phyloP scores from a whole-genome alignment of 108 stramenopile species.

The Cyclotella atomus region DNA sequence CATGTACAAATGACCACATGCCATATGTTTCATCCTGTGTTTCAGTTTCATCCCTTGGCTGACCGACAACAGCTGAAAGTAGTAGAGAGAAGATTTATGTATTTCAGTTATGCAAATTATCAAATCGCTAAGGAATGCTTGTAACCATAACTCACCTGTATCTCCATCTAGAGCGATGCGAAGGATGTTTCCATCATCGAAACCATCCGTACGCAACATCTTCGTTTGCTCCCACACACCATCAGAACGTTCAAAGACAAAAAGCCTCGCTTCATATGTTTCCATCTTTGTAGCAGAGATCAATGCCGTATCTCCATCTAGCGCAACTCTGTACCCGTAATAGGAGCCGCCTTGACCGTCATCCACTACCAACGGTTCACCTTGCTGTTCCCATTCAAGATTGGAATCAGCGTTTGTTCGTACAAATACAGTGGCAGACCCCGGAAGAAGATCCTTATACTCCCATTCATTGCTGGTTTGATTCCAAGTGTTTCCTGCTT shows the following conservation, averaged over 20 bases:
- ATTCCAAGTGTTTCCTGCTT: not conserved
- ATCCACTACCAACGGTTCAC: not conserved
- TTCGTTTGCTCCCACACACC: not conserved
- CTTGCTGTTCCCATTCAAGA: slow-evolving; percentile 13
- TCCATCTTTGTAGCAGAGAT: slow-evolving; percentile 7
- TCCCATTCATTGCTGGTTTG: not conserved
- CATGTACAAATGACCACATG: not conserved
- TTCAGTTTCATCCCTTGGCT: not conserved
- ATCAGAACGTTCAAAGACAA: slow-evolving; percentile 7
- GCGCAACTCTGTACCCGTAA: slow-evolving; percentile 1
- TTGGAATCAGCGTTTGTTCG: not conserved
- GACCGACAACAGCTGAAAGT: not conserved
- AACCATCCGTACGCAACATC: not conserved
- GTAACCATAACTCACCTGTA: not conserved
- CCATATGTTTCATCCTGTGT: not conserved
- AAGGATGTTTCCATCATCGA: not conserved
- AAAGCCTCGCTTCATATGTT: not conserved
- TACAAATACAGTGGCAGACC: slow-evolving; percentile 9
- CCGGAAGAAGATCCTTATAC: not conserved
- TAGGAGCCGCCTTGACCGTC: not conserved
- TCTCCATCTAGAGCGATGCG: slow-evolving; percentile 2
- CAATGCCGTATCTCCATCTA: slow-evolving; percentile 14
- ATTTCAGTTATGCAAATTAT: not conserved
- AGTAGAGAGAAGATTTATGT: not conserved
- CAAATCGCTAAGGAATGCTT: not conserved